These are phyloP conservation scores for Aspergillus phoenicis DNA, from an alignment of 2,329 filamentous ascomycete species.

Conservation along the genomic window DNA sequence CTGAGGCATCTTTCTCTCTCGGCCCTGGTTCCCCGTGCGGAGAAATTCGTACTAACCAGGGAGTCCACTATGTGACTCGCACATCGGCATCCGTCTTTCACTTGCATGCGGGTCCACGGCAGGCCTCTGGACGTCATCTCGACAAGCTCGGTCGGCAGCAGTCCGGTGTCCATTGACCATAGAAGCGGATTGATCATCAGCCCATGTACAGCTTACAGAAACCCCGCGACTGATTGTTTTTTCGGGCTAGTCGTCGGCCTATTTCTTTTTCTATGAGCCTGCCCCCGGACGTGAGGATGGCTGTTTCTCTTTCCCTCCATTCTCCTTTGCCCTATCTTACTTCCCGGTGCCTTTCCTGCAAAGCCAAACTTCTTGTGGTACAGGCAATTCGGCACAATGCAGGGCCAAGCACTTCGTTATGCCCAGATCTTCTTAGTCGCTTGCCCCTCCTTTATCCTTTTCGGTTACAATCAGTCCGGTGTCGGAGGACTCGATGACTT, in stretches of 20 bases:
- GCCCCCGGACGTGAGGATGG: not conserved
- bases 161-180: not conserved
- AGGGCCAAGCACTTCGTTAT: conserved; percentile 12
- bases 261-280: not conserved
- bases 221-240: not conserved
- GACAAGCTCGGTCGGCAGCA: conserved; percentile 1
- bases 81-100: not conserved
- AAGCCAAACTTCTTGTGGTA: not conserved
- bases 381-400: not conserved
- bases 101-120: not conserved
- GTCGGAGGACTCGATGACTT: conserved; percentile 51
- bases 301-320: not conserved
- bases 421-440: conserved; percentile 26
- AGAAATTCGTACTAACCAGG: not conserved
- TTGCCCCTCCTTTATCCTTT: conserved; percentile 48
- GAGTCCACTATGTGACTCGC: not conserved
- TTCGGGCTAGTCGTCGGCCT: not conserved
- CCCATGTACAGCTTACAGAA: not conserved
- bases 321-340: not conserved
- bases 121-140: not conserved
- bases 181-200: not conserved
- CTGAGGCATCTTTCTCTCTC: not conserved
- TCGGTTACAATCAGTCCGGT: conserved; percentile 57
- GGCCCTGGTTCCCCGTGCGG: not conserved
- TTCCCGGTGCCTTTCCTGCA: not conserved